Evolutionary conservation across 345 rosid genomes (phyloP), one percentile per base, ranked within the genome.

Genomic region (Lumnitzera racemosa): DNA sequence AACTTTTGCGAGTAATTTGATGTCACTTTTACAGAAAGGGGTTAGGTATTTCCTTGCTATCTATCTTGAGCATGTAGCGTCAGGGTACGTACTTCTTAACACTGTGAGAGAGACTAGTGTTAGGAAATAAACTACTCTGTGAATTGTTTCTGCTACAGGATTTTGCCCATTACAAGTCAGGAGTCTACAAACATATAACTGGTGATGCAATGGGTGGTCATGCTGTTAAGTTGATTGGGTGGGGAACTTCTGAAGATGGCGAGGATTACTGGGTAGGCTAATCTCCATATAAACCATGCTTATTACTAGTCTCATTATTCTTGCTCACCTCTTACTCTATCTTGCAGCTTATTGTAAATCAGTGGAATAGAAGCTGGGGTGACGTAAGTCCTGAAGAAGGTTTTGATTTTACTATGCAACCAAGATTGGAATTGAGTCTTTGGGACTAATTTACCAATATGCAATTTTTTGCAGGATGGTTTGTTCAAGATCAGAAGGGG

Each of bases 361-460:
- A 89, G 69, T 90, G 99, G 99, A 94, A 86, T 66, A 70, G 75
- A 64, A 75, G 89, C 69, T 90, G 99, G 97, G 99, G 99, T 56
- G 96, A 86, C 46, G 99, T 90, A 86, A 56, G 88, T 83, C 67
- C 29, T 63, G 4, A 13, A 46, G 55, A 47, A 67, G 24, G 13
- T 58, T 50, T n/a, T 73, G 23, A 56, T 15, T 59, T 13, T 49
- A 56, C 15, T 5, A 15, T 36, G 16, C 52, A 20, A 36, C 11
- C 43, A 36, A 36, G 9, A 36, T 27, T 64, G 46, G 41, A 48
- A 51, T 25, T 46, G 25, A 24, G 24, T 49, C 53, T 47, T 41
- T 29, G 17, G 11, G 17, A n/a, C 12, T 24, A 46, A 47, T 51
- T 51, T 53, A 31, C 13, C 13, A 11, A 46, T 64, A 15, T 17